These are phyloP conservation scores for Atalantia buxifolia DNA, from an alignment of 345 rosid species.

Conservation along the genomic window DNA sequence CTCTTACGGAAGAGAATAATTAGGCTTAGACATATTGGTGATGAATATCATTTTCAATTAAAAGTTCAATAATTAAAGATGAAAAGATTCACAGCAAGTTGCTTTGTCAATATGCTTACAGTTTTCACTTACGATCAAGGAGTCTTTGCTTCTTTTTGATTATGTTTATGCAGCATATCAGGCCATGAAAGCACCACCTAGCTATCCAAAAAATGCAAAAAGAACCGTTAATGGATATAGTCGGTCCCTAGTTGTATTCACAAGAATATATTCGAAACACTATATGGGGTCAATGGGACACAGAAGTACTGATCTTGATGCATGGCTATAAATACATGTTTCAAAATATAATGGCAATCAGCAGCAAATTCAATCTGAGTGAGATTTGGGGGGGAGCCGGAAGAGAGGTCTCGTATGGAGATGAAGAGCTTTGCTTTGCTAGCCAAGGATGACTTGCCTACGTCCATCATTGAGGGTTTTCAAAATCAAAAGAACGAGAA, in stretches of 20 bases:
- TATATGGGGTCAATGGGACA: neutral
- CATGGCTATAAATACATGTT: constrained; percentile 31
- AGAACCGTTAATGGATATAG: neutral
- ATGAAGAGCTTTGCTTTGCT: constrained; percentile 34
- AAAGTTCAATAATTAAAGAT: constrained; percentile 1
- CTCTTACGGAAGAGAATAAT: no score
- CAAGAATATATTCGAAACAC: constrained; percentile 17
- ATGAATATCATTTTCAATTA: neutral
- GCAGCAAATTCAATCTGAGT: neutral
- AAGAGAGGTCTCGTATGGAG: constrained; percentile 50
- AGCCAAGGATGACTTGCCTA: constrained; percentile 72
- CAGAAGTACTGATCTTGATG: neutral
- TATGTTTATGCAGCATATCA: neutral
- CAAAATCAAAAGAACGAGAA: neutral
- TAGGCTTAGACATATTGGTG: no score
- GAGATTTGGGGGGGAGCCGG: neutral
- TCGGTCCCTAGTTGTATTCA: neutral
- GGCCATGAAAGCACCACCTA: constrained; percentile 7
- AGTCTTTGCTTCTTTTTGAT: neutral
- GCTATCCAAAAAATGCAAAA: neutral
- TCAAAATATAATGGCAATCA: neutral
- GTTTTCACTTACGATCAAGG: neutral
- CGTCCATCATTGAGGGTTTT: constrained; percentile 4
- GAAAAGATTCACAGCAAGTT: constrained; percentile 18
- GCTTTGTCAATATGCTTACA: neutral